Percentiles rank a stretch among this genome's conserved stretches.
These are phyloP conservation scores for Salix caprea DNA, from an alignment of 345 rosid genomes.

Conservation along the genomic window DNA sequence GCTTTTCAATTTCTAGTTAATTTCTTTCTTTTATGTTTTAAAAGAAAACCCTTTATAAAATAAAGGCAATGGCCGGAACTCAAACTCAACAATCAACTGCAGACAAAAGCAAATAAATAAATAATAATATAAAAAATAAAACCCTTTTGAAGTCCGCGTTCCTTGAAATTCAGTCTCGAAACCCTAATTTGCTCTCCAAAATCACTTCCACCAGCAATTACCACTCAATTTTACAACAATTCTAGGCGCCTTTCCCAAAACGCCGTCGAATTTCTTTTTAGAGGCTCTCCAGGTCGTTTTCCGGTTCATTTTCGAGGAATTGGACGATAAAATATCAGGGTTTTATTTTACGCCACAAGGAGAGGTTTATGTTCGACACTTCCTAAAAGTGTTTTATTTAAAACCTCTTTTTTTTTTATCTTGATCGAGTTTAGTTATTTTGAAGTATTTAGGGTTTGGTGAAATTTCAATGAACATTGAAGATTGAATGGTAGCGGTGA, in stretches of 20 bases:
- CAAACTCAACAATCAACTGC: constrained; percentile 6
- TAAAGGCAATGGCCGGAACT: constrained; percentile 1
- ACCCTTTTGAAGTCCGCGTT: constrained; percentile 37
- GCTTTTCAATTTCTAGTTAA: no score
- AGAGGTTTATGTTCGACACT: not conserved
- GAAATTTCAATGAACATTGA: not conserved
- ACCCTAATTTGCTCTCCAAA: not conserved
- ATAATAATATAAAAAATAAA: constrained; percentile 6
- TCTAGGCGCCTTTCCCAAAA: not conserved
- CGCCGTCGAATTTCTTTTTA: not conserved
- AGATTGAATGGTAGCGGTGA: constrained; percentile 1
- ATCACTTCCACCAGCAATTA: not conserved
- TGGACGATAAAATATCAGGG: not conserved
- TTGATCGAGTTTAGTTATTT: not conserved
- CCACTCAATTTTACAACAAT: not conserved
- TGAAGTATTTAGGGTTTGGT: not conserved
- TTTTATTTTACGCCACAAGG: not conserved
- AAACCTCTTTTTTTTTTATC: no score
- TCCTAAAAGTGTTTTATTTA: not conserved
- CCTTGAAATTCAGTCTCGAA: constrained; percentile 10
- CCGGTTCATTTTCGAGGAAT: not conserved
- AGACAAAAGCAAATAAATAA: constrained; percentile 1
- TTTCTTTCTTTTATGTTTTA: no score
- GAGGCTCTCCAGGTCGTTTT: not conserved
- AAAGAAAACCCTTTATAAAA: no score